Conservation (phyloP, 169 alveolate species). For the Neospora caninum region DNA sequence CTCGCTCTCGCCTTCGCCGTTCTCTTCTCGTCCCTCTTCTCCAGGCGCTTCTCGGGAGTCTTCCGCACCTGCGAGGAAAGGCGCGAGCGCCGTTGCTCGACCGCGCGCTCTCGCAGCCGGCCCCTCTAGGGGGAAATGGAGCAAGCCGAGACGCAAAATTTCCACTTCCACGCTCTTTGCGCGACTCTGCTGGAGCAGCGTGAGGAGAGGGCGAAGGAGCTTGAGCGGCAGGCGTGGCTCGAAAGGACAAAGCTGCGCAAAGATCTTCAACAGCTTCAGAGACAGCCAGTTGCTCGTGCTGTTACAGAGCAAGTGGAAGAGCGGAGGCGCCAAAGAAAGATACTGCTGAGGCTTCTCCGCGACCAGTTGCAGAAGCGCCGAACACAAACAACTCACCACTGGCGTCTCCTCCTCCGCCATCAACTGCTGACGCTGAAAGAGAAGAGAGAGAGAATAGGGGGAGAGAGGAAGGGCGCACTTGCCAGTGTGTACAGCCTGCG, state of each 20-base stretch:
- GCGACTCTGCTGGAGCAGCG: conserved; percentile 56
- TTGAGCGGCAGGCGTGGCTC: conserved; percentile 75
- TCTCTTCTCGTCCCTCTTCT: background rate
- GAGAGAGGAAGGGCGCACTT: too few species aligned
- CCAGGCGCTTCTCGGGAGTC: background rate
- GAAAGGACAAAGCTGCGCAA: conserved; percentile 65
- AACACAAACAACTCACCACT: conserved; percentile 70
- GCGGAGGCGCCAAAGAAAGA: conserved; percentile 72
- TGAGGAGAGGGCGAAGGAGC: conserved; percentile 65
- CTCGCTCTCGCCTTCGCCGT: background rate
- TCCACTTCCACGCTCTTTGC: conserved; percentile 64
- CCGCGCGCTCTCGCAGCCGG: conserved; percentile 5
- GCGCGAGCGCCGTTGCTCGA: background rate
- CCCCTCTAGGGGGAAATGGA: conserved; percentile 5
- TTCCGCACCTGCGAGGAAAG: background rate
- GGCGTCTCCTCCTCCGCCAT: conserved; percentile 68
- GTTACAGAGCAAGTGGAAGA: conserved; percentile 68
- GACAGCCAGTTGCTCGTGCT: conserved; percentile 75
- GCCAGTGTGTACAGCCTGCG: too few species aligned
- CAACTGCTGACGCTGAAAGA: conserved; percentile 49
- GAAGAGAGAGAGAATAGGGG: background rate
- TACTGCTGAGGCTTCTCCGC: conserved; percentile 68
- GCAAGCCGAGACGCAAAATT: conserved; percentile 39
- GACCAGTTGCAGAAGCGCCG: conserved; percentile 69
- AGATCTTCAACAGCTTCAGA: conserved; percentile 70